phyloP scores from a whole-genome alignment of 2,329 filamentous ascomycete species.

The Alternaria postmessia region DNA sequence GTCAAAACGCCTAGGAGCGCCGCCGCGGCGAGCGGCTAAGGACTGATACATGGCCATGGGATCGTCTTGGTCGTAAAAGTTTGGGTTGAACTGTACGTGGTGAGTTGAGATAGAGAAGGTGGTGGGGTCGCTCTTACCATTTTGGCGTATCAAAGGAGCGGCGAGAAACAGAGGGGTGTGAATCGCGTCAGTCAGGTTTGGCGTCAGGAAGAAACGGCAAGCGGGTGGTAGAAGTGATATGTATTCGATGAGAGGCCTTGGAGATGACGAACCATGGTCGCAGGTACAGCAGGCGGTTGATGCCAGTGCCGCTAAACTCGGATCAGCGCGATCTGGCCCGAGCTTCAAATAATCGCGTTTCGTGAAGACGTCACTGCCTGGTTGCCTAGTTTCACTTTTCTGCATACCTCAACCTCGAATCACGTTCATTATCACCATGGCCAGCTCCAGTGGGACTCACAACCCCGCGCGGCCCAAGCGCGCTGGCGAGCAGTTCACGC shows the following conservation, averaged over 20 bases:
- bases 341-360: conserved; percentile 25
- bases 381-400: neutral
- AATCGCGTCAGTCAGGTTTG: neutral
- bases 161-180: neutral
- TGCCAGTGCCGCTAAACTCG: conserved; percentile 15
- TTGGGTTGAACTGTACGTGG: conserved; percentile 50
- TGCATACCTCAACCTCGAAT: neutral
- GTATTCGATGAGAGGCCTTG: conserved; percentile 1
- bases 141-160: conserved; percentile 1
- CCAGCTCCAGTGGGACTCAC: conserved; percentile 38
- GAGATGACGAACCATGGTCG: conserved; percentile 20
- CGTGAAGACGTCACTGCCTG: conserved; percentile 25
- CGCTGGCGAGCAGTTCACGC: conserved; percentile 80
- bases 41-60: conserved; percentile 64
- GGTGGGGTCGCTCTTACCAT: conserved; percentile 46
- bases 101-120: conserved; percentile 28
- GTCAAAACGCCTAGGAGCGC: conserved; percentile 80
- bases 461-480: conserved; percentile 79
- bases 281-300: conserved; percentile 31
- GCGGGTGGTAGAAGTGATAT: conserved; percentile 16
- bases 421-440: conserved; percentile 25
- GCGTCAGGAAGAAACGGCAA: conserved; percentile 25
- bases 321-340: conserved; percentile 24
- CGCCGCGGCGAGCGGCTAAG: conserved; percentile 55
- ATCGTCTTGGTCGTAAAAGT: conserved; percentile 63